phyloP scores from a whole-genome alignment of 495 filamentous ascomycete species.

The Penicillium samsonianum region DNA sequence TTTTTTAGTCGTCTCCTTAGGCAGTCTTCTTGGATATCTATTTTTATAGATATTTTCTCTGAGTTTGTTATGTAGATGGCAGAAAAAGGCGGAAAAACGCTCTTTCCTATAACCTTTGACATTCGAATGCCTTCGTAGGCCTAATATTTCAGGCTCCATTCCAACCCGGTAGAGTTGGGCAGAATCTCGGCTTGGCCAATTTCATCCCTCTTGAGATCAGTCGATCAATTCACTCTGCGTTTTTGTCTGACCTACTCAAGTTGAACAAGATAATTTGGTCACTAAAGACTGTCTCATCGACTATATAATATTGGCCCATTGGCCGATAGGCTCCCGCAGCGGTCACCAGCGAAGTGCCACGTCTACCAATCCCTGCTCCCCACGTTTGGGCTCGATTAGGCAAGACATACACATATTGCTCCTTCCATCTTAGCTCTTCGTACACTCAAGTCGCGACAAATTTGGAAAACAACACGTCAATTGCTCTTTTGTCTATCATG shows the following conservation, averaged over 20 bases:
- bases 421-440: background rate
- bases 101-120: too few relatives aligned
- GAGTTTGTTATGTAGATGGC: too few relatives aligned
- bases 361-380: background rate
- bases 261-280: background rate
- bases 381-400: background rate
- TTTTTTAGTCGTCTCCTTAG: too few relatives aligned
- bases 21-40: too few relatives aligned
- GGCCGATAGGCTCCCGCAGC: background rate
- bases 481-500: background rate
- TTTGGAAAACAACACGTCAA: background rate
- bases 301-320: background rate
- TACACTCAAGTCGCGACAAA: background rate
- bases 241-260: background rate
- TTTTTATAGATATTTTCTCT: too few relatives aligned
- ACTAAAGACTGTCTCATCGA: background rate
- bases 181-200: slow-evolving; percentile 4
- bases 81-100: too few relatives aligned
- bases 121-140: background rate
- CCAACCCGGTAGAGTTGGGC: background rate
- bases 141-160: background rate
- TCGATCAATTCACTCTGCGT: background rate
- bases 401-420: background rate
- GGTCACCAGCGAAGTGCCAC: background rate
- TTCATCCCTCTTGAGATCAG: background rate